Percentiles rank a stretch among this genome's conserved stretches.
Evolutionary conservation across 257 asterid species (phyloP).

Genomic region (Coffea eugenioides): DNA sequence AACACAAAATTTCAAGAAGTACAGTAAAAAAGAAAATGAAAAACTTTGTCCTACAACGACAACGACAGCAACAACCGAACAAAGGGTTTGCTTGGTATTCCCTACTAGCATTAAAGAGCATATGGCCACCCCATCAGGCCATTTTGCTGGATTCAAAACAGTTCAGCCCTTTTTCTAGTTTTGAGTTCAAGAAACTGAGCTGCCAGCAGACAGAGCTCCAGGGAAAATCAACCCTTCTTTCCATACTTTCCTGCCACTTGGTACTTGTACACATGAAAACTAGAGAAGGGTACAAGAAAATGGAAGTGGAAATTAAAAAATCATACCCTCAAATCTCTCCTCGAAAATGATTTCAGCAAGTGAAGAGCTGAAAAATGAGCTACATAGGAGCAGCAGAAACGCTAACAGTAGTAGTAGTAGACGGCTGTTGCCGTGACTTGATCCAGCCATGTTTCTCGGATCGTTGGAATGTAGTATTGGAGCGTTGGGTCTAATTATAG

Average conservation of each 20-base stretch:
- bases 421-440: constrained; percentile 17
- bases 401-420: not conserved
- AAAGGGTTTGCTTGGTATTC: not conserved
- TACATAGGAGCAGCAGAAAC: constrained; percentile 11
- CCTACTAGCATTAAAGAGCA: not conserved
- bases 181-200: not conserved
- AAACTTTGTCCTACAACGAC: not conserved
- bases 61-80: not conserved
- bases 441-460: constrained; percentile 37
- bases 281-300: not conserved
- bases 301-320: not conserved
- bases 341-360: constrained; percentile 74
- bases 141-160: not conserved
- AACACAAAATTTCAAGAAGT: not conserved
- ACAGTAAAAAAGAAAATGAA: no score
- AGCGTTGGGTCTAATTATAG: constrained; percentile 20
- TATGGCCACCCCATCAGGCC: not conserved
- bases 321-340: constrained; percentile 83
- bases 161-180: not conserved
- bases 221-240: not conserved
- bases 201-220: not conserved
- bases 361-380: constrained; percentile 38
- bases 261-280: not conserved
- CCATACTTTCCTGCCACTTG: not conserved
- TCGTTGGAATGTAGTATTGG: not conserved